These are phyloP conservation scores for Suillus variegatus DNA, from an alignment of 768 basidiomycete species.

Conservation along the genomic window DNA sequence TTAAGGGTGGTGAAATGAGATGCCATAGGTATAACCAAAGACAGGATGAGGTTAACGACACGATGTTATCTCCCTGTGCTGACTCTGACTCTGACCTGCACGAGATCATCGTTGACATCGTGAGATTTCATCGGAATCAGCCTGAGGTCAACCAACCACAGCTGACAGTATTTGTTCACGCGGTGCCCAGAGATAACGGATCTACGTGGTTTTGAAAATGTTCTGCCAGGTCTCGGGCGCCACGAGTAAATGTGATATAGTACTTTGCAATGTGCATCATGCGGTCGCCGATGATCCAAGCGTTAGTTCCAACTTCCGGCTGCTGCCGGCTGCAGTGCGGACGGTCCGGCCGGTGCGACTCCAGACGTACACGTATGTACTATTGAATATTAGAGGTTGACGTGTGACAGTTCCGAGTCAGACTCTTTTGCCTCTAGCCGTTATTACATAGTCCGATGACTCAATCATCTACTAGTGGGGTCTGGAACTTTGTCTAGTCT, in stretches of 20 bases:
- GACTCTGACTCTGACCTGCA: neutral
- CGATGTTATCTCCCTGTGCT: neutral
- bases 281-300: too few relatives aligned
- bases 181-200: neutral
- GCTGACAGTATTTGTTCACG: neutral
- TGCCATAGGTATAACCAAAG: conserved; percentile 27
- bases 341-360: too few relatives aligned
- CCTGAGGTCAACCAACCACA: neutral
- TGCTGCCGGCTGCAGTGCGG: too few relatives aligned
- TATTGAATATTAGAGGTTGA: too few relatives aligned
- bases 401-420: too few relatives aligned
- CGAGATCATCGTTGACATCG: neutral
- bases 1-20: conserved; percentile 59
- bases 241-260: neutral
- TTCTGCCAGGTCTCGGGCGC: neutral
- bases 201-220: neutral
- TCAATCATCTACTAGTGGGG: too few relatives aligned
- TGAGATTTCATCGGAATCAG: neutral
- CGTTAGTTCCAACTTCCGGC: too few relatives aligned
- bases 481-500: too few relatives aligned
- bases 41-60: neutral
- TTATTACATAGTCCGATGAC: too few relatives aligned
- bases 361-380: too few relatives aligned
- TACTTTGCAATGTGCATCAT: neutral
- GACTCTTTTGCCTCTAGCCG: too few relatives aligned